Percentiles rank a stretch among this genome's conserved stretches.
phyloP scores from a whole-genome alignment of 2,329 filamentous ascomycete species.

The Penicillium expansum region DNA sequence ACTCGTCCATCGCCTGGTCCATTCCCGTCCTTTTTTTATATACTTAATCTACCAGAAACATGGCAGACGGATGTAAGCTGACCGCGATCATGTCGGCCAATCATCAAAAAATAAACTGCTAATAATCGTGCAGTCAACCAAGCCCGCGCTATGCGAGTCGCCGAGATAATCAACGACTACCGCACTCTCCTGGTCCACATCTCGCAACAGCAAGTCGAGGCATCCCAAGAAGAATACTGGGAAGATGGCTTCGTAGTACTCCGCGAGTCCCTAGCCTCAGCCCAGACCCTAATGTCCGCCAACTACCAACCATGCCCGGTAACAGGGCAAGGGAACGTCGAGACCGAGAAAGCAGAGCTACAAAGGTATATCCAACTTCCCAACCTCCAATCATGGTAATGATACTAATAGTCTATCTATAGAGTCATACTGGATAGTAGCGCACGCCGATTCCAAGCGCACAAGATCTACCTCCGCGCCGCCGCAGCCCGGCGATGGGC shows the following conservation, averaged over 20 bases:
- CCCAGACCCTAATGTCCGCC: conserved; percentile 53
- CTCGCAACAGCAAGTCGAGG: conserved; percentile 51
- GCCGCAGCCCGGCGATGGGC: conserved; percentile 60
- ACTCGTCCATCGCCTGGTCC: conserved; percentile 1
- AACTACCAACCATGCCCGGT: conserved; percentile 50
- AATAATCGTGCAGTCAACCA: conserved; percentile 55
- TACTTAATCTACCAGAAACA: conserved; percentile 28
- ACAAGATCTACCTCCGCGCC: conserved; percentile 59
- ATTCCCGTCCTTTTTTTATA: neutral
- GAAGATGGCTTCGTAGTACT: conserved; percentile 59
- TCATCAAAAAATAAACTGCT: conserved; percentile 5
- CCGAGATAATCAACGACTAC: conserved; percentile 64
- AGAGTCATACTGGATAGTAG: conserved; percentile 62
- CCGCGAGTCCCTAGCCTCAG: conserved; percentile 55
- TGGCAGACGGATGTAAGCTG: conserved; percentile 58
- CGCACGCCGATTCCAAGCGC: conserved; percentile 59
- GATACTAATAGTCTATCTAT: conserved; percentile 11
- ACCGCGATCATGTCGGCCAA: neutral
- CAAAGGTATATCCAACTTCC: conserved; percentile 45
- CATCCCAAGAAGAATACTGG: conserved; percentile 55
- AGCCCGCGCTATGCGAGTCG: conserved; percentile 60
- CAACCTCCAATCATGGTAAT: neutral
- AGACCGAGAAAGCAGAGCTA: conserved; percentile 57
- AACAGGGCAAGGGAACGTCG: conserved; percentile 46
- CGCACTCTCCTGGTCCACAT: conserved; percentile 60